Percentiles rank a stretch among this genome's conserved stretches.
These are phyloP conservation scores for Candida arabinofermentans DNA, from an alignment of 805 yeast species.

Conservation along the genomic window DNA sequence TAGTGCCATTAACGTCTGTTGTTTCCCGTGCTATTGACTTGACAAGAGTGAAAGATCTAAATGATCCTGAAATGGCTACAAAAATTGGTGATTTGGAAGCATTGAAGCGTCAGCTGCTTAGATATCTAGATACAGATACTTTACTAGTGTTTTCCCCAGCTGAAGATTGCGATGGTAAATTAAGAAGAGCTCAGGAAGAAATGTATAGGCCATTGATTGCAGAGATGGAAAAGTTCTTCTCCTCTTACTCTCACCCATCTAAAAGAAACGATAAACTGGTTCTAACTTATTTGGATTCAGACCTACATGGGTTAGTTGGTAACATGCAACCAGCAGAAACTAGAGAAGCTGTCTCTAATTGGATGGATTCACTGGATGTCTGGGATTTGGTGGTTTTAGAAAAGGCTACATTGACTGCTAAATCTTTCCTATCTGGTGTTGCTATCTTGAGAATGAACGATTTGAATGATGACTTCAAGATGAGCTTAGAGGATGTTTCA, in stretches of 20 bases:
- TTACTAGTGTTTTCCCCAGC: constrained; percentile 79
- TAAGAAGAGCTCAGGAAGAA: constrained; percentile 77
- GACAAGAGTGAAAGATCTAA: constrained; percentile 34
- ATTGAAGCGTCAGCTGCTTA: constrained; percentile 57
- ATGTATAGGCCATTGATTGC: constrained; percentile 69
- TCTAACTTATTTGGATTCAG: constrained; percentile 71
- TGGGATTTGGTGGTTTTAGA: constrained; percentile 90
- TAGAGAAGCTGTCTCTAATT: constrained; percentile 56
- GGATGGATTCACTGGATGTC: constrained; percentile 57
- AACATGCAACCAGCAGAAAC: constrained; percentile 64
- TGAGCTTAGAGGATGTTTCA: constrained; percentile 65
- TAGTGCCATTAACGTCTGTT: constrained; percentile 83
- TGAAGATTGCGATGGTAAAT: constrained; percentile 76
- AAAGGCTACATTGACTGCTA: constrained; percentile 79
- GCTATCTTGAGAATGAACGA: constrained; percentile 50
- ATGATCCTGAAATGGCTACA: constrained; percentile 45
- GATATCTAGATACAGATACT: constrained; percentile 93
- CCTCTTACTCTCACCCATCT: constrained; percentile 36
- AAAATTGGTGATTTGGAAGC: constrained; percentile 61
- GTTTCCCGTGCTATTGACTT: constrained; percentile 86
- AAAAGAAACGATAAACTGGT: constrained; percentile 28
- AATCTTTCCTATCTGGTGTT: constrained; percentile 82
- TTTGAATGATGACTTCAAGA: constrained; percentile 26
- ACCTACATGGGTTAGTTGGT: constrained; percentile 75
- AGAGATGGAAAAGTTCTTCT: constrained; percentile 59